A percentile compares a stretch with the other conserved stretches of the same genome.
These are phyloP conservation scores for Eimeria praecox DNA, from an alignment of 169 alveolate species.

Conservation along the genomic window DNA sequence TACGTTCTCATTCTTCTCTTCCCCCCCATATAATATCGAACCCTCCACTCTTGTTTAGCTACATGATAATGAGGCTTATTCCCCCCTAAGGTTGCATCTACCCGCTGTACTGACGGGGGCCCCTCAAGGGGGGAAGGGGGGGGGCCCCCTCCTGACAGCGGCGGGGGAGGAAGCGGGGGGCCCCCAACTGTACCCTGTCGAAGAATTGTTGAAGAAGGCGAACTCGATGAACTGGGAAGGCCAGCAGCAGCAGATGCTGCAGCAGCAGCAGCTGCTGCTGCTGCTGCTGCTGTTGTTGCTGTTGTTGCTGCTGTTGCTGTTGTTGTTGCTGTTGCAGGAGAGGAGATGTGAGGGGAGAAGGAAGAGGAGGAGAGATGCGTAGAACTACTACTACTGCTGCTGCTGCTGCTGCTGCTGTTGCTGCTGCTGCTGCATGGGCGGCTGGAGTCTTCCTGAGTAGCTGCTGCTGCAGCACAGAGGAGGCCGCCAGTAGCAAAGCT, in stretches of 20 bases:
- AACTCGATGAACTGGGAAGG: background rate
- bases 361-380: background rate
- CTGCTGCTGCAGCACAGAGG: background rate
- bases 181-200: background rate
- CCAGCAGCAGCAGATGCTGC: no score
- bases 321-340: background rate
- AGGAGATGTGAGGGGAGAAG: background rate
- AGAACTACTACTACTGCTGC: background rate
- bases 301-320: no score
- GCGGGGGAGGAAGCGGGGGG: background rate
- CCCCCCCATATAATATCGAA: constrained; percentile 59
- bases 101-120: background rate
- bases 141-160: background rate
- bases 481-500: background rate
- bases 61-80: constrained; percentile 70
- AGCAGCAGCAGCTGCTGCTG: no score
- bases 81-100: constrained; percentile 56
- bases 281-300: background rate
- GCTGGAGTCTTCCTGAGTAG: background rate
- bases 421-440: background rate
- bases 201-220: background rate
- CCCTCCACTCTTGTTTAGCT: constrained; percentile 78
- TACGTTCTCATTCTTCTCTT: constrained; percentile 57
- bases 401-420: background rate
- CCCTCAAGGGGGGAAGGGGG: background rate